Conservation (phyloP, 495 filamentous ascomycete genomes). For the Xylaria intraflava region DNA sequence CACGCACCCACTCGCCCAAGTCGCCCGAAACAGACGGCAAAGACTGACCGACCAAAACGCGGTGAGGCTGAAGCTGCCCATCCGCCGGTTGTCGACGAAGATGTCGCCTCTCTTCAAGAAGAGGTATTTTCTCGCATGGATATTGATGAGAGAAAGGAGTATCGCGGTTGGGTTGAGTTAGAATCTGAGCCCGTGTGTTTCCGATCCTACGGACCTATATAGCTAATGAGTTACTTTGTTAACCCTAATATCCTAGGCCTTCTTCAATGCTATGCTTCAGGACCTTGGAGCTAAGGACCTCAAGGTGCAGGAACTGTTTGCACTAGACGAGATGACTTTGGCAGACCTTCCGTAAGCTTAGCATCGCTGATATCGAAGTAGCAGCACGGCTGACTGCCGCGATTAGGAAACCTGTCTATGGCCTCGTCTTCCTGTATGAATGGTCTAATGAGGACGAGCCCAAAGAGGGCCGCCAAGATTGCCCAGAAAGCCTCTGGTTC, state of each 20-base stretch:
- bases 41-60: conserved; percentile 27
- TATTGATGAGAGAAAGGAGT: conserved; percentile 38
- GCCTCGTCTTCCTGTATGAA: conserved; percentile 76
- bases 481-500: conserved; percentile 78
- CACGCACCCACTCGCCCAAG: too few relatives aligned
- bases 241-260: conserved; percentile 42
- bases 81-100: conserved; percentile 17
- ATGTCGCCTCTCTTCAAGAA: conserved; percentile 31
- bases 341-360: conserved; percentile 53
- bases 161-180: conserved; percentile 73
- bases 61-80: conserved; percentile 26
- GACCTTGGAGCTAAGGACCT: conserved; percentile 69
- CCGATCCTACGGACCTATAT: not conserved
- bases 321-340: conserved; percentile 62
- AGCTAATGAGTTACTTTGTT: not conserved
- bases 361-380: not conserved
- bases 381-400: not conserved
- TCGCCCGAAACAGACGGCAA: not conserved
- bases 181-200: conserved; percentile 78
- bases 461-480: conserved; percentile 28
- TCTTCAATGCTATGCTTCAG: conserved; percentile 78
- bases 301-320: conserved; percentile 72
- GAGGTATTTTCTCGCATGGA: conserved; percentile 31
- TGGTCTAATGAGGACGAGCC: conserved; percentile 51
- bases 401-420: conserved; percentile 63